Evolutionary conservation across 306 rosid genomes (phyloP).

Genomic region (Sphenostylis stenocarpa): DNA sequence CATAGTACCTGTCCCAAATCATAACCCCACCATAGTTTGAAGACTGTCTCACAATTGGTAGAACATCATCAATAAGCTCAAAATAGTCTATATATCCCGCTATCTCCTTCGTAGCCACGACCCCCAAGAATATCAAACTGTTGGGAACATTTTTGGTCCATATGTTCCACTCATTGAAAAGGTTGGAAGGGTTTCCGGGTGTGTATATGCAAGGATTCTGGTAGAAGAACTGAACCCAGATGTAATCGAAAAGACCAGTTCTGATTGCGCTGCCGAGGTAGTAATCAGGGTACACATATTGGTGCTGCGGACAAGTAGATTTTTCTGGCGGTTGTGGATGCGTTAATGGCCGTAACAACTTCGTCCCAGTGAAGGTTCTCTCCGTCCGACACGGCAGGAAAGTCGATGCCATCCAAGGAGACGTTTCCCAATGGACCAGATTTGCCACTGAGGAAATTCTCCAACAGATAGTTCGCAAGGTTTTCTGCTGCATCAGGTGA

Average conservation of each 20-base stretch:
- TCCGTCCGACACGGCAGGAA: background rate
- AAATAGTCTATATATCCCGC: background rate
- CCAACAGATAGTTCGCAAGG: background rate
- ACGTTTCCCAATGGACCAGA: slow-evolving; percentile 35
- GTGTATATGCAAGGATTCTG: slow-evolving; percentile 34
- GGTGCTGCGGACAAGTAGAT: background rate
- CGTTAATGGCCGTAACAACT: background rate
- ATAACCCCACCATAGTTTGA: background rate
- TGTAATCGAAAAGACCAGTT: slow-evolving; percentile 47
- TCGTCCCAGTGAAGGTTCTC: background rate
- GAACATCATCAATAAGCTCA: background rate
- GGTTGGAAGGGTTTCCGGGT: slow-evolving; percentile 1
- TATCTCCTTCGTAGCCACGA: background rate
- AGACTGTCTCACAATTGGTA: background rate
- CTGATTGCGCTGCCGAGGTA: slow-evolving; percentile 21
- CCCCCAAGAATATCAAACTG: background rate
- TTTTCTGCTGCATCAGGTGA: background rate
- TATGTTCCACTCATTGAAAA: slow-evolving; percentile 31
- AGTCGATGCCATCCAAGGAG: background rate
- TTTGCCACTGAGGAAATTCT: slow-evolving; percentile 19
- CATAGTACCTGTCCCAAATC: background rate
- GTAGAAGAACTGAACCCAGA: slow-evolving; percentile 61
- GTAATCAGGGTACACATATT: slow-evolving; percentile 24
- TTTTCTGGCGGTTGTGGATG: background rate
- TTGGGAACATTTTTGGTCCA: slow-evolving; percentile 28